Conservation (phyloP, 2,329 filamentous ascomycete genomes). For the Pyrenophora tritici-repentis region DNA sequence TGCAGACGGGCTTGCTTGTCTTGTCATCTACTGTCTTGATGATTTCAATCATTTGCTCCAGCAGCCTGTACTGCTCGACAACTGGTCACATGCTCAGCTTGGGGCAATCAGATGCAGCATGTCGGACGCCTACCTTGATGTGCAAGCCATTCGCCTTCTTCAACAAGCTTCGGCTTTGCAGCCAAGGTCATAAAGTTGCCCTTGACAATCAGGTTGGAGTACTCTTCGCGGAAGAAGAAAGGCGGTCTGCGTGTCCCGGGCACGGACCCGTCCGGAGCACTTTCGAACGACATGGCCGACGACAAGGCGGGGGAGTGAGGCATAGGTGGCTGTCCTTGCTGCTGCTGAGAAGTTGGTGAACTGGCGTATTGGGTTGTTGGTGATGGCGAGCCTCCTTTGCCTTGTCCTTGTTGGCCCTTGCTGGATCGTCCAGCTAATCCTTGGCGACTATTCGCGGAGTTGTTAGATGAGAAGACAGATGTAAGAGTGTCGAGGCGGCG, state of each 20-base stretch:
- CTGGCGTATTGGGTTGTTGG: conserved; percentile 44
- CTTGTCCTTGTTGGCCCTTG: conserved; percentile 44
- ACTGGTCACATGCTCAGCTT: conserved; percentile 59
- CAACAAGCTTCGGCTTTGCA: conserved; percentile 88
- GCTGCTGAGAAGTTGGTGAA: conserved; percentile 43
- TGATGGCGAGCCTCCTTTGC: conserved; percentile 45
- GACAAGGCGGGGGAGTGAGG: conserved; percentile 42
- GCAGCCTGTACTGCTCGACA: conserved; percentile 87
- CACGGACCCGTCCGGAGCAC: conserved; percentile 47
- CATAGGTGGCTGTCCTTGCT: conserved; percentile 43
- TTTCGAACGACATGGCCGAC: conserved; percentile 69
- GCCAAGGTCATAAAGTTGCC: conserved; percentile 97
- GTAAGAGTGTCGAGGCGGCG: conserved; percentile 8
- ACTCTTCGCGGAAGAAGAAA: conserved; percentile 74
- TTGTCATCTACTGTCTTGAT: conserved; percentile 85
- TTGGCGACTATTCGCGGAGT: conserved; percentile 44
- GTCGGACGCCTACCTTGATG: conserved; percentile 72
- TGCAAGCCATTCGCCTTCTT: conserved; percentile 93
- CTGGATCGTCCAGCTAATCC: conserved; percentile 51
- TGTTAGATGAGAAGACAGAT: conserved; percentile 28
- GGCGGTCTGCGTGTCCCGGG: conserved; percentile 68
- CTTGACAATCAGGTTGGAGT: conserved; percentile 87
- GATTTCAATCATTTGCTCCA: conserved; percentile 87
- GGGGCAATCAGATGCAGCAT: background rate
- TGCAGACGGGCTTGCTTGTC: conserved; percentile 77